A percentile compares a stretch with the other conserved stretches of the same genome.
Conservation (phyloP, 108 stramenopile species). For the Nannochloropsis gaditana region DNA sequence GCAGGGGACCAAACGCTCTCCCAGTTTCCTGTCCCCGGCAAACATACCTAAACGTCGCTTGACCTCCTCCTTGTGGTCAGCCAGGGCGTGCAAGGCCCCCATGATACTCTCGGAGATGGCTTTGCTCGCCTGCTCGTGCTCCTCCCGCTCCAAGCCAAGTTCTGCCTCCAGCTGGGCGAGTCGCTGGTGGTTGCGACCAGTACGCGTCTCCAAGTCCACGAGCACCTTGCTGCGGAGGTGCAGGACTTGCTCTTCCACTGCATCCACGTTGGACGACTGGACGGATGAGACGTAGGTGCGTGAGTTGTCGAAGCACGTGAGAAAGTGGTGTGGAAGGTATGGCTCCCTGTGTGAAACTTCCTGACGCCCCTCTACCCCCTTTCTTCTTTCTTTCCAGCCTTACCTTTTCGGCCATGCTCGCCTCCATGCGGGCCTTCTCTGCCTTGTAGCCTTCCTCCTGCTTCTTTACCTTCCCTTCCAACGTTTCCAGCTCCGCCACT, state of each 20-base stretch:
- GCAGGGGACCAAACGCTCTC: too few species aligned
- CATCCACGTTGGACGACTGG: not conserved
- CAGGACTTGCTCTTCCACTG: not conserved
- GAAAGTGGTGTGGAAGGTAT: not conserved
- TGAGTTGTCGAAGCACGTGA: not conserved
- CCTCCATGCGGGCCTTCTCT: conserved; percentile 25
- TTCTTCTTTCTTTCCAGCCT: not conserved
- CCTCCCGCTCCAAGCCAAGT: not conserved
- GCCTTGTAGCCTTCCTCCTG: conserved; percentile 31
- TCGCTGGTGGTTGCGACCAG: not conserved
- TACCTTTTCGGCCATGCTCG: conserved; percentile 20
- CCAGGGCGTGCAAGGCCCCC: not conserved
- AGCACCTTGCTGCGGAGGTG: not conserved
- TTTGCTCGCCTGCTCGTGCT: not conserved
- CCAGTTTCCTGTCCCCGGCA: not conserved
- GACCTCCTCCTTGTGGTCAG: conserved; percentile 1
- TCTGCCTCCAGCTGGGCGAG: not conserved
- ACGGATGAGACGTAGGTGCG: not conserved
- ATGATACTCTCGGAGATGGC: not conserved
- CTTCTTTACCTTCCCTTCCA: conserved; percentile 24
- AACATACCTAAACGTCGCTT: conserved; percentile 13
- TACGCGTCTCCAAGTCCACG: not conserved
- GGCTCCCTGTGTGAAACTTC: not conserved
- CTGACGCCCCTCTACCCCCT: not conserved
- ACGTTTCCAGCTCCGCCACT: conserved; percentile 24